A percentile compares a stretch with the other conserved stretches of the same genome.
These are phyloP conservation scores for Pythium periplocum DNA, from an alignment of 352 stramenopile genomes.

Conservation along the genomic window DNA sequence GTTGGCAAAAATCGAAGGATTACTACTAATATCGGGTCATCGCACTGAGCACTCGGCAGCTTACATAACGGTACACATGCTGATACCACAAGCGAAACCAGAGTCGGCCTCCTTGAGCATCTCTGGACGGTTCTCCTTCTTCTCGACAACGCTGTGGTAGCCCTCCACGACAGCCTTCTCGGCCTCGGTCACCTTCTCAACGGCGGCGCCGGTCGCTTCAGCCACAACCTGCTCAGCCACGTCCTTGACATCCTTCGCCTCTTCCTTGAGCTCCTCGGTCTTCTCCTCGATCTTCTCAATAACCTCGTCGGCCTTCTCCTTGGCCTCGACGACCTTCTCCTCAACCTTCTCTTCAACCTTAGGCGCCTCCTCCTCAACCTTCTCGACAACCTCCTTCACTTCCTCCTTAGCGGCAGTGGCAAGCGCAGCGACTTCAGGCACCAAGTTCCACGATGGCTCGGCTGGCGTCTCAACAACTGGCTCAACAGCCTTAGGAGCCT, in stretches of 20 bases:
- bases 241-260: conserved; percentile 13
- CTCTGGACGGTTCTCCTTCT: no score
- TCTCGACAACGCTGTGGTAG: conserved; percentile 42
- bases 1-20: no score
- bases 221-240: conserved; percentile 11
- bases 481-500: not conserved
- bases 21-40: no score
- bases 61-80: conserved; percentile 60
- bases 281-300: not conserved
- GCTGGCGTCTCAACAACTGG: not conserved
- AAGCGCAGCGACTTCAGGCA: not conserved
- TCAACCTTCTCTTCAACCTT: conserved; percentile 28
- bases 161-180: conserved; percentile 29
- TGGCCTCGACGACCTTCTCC: conserved; percentile 8
- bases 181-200: conserved; percentile 29
- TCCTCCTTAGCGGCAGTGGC: not conserved
- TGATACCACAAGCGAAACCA: conserved; percentile 23
- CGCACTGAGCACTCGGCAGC: not conserved
- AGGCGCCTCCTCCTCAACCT: conserved; percentile 28
- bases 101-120: conserved; percentile 31
- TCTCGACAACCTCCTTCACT: conserved; percentile 19
- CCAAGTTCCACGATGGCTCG: not conserved
- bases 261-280: conserved; percentile 2
- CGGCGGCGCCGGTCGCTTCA: conserved; percentile 9
- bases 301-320: conserved; percentile 13